Conservation (phyloP, 2,329 filamentous ascomycete genomes). For the Alternaria metachromatica region DNA sequence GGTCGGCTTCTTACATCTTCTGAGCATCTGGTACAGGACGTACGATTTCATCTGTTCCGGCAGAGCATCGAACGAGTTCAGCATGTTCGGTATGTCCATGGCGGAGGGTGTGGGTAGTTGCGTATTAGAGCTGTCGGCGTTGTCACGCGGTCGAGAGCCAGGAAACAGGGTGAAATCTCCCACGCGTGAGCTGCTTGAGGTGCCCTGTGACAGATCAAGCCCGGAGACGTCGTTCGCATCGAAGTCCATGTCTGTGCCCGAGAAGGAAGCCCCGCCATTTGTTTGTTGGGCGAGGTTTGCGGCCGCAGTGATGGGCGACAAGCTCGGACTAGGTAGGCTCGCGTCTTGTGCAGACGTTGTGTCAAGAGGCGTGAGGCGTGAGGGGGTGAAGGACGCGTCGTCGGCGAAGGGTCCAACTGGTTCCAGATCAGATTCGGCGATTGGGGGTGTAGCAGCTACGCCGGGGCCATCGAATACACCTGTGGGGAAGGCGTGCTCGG, state of each 20-base stretch:
- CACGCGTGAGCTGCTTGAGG: slow-evolving; percentile 16
- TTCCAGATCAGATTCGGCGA: slow-evolving; percentile 74
- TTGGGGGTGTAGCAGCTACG: slow-evolving; percentile 75
- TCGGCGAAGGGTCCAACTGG: slow-evolving; percentile 57
- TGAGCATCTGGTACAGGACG: slow-evolving; percentile 94
- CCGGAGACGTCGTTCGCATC: slow-evolving; percentile 47
- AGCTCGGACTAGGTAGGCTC: slow-evolving; percentile 89
- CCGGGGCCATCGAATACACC: slow-evolving; percentile 51
- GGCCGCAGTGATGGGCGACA: slow-evolving; percentile 87
- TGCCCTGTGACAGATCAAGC: slow-evolving; percentile 41
- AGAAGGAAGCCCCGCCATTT: slow-evolving; percentile 34
- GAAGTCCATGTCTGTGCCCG: slow-evolving; percentile 37
- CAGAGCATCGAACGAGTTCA: slow-evolving; percentile 90
- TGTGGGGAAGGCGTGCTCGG: slow-evolving; percentile 32
- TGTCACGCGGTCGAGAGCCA: slow-evolving; percentile 21
- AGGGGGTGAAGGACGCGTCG: slow-evolving; percentile 20
- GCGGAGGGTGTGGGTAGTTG: slow-evolving; percentile 54
- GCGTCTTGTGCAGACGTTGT: slow-evolving; percentile 81
- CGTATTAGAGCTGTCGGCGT: slow-evolving; percentile 36
- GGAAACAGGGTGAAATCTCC: slow-evolving; percentile 23
- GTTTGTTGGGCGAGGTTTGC: slow-evolving; percentile 61
- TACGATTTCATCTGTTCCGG: slow-evolving; percentile 91
- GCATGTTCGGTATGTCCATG: slow-evolving; percentile 82
- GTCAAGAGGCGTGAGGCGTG: slow-evolving; percentile 63
- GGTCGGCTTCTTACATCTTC: slow-evolving; percentile 85